Evolutionary conservation across 1,284 basidiomycete genomes (phyloP).

Genomic region (Leccinum pachyderme): DNA sequence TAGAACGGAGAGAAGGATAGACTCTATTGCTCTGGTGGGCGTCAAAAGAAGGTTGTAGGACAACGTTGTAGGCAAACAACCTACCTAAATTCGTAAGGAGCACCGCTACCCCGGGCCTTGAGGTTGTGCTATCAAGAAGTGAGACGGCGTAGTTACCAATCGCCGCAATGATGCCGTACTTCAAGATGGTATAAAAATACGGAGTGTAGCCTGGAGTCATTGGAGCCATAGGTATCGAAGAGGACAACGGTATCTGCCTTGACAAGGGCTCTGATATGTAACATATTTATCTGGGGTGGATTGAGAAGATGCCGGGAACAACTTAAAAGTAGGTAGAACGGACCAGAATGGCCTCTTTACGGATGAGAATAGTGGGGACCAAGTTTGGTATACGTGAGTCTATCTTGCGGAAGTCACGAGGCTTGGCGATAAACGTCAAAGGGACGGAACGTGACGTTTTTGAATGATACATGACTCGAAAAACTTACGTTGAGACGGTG

Average conservation of each 20-base stretch:
- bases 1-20: constrained; percentile 83
- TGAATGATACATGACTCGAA: constrained; percentile 16
- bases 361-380: constrained; percentile 90
- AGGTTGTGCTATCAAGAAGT: constrained; percentile 65
- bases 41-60: constrained; percentile 14
- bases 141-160: constrained; percentile 10
- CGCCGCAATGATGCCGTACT: constrained; percentile 42
- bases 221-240: constrained; percentile 87
- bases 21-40: constrained; percentile 76
- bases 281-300: constrained; percentile 73
- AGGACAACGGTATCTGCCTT: constrained; percentile 91
- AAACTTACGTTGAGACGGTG: constrained; percentile 82
- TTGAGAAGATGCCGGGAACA: not conserved
- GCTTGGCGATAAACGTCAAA: constrained; percentile 47
- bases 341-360: constrained; percentile 86
- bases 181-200: constrained; percentile 88
- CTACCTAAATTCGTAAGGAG: constrained; percentile 90
- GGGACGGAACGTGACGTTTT: constrained; percentile 20
- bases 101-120: constrained; percentile 59
- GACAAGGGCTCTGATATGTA: constrained; percentile 92
- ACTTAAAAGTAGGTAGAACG: constrained; percentile 27
- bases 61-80: constrained; percentile 21
- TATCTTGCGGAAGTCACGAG: constrained; percentile 95
- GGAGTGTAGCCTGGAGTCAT: constrained; percentile 81
- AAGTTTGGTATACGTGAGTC: constrained; percentile 93